Conservation (phyloP, 2,329 filamentous ascomycete genomes). For the Hypoxylon sp. region DNA sequence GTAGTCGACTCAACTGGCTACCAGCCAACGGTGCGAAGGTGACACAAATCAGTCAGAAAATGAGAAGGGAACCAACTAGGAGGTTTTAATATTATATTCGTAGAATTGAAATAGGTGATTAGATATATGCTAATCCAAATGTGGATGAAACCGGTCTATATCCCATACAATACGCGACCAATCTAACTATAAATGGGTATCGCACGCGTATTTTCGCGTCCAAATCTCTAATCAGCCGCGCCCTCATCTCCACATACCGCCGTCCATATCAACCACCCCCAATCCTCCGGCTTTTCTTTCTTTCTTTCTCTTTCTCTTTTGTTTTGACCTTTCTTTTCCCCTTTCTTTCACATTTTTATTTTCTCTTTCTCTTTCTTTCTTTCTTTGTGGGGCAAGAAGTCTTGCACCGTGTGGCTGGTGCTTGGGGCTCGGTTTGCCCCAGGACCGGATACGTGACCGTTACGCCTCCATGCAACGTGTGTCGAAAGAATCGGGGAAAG, state of each 20-base stretch:
- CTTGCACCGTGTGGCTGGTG: constrained; percentile 34
- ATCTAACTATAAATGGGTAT: constrained; percentile 11
- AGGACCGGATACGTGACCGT: not conserved
- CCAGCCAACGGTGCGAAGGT: not conserved
- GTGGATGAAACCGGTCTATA: constrained; percentile 24
- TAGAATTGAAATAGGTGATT: constrained; percentile 20
- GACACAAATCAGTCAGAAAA: not conserved
- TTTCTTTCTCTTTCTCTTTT: constrained; percentile 46
- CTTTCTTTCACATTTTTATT: constrained; percentile 41
- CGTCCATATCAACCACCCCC: constrained; percentile 25
- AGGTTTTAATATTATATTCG: constrained; percentile 13
- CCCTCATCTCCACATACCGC: constrained; percentile 24
- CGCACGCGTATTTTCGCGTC: constrained; percentile 40
- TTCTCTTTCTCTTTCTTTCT: constrained; percentile 45
- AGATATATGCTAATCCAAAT: constrained; percentile 26
- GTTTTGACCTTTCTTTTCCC: constrained; percentile 42
- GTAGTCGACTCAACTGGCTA: not conserved
- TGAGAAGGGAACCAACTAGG: not conserved
- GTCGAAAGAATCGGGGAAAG: not conserved
- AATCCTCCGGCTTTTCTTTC: constrained; percentile 29
- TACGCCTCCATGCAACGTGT: not conserved
- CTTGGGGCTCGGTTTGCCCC: not conserved
- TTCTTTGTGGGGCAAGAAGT: constrained; percentile 40
- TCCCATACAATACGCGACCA: constrained; percentile 26
- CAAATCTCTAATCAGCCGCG: constrained; percentile 33